phyloP scores from a whole-genome alignment of 495 filamentous ascomycete species.

The Margaritispora aquatica region DNA sequence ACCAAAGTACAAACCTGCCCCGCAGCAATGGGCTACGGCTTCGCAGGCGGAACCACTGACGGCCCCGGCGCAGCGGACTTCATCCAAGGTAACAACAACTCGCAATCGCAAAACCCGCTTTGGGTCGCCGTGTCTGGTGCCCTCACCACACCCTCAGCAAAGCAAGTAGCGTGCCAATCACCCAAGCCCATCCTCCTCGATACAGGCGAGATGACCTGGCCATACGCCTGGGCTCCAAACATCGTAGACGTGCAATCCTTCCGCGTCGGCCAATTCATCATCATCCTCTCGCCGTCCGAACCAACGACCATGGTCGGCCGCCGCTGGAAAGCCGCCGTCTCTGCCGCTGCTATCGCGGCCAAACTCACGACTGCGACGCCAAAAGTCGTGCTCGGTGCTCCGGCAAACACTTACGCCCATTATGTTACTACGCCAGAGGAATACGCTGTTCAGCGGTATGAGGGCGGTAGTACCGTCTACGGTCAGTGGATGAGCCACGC shows the following conservation, averaged over 20 bases:
- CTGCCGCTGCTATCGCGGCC: slow-evolving; percentile 34
- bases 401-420: slow-evolving; percentile 90
- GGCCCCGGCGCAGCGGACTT: slow-evolving; percentile 92
- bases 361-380: slow-evolving; percentile 31
- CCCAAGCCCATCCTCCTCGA: slow-evolving; percentile 88
- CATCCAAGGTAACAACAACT: slow-evolving; percentile 71
- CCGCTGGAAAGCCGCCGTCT: slow-evolving; percentile 76
- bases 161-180: slow-evolving; percentile 70
- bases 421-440: slow-evolving; percentile 90
- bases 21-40: slow-evolving; percentile 87
- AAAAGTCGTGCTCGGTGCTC: slow-evolving; percentile 69
- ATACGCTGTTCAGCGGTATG: slow-evolving; percentile 86
- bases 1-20: slow-evolving; percentile 72
- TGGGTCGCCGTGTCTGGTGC: slow-evolving; percentile 75
- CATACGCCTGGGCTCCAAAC: slow-evolving; percentile 87
- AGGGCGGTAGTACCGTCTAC: slow-evolving; percentile 91
- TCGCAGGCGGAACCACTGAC: slow-evolving; percentile 90
- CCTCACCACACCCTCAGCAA: slow-evolving; percentile 60
- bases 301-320: slow-evolving; percentile 93
- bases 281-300: slow-evolving; percentile 82
- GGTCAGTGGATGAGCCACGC: slow-evolving; percentile 77
- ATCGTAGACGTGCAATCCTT: slow-evolving; percentile 87
- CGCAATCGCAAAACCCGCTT: slow-evolving; percentile 63
- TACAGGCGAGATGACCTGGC: slow-evolving; percentile 67
- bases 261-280: slow-evolving; percentile 84